Evolutionary conservation across 1,284 basidiomycete species (phyloP), one percentile per base, ranked within the genome.

Genomic region (Limonomyces culmigenus): DNA sequence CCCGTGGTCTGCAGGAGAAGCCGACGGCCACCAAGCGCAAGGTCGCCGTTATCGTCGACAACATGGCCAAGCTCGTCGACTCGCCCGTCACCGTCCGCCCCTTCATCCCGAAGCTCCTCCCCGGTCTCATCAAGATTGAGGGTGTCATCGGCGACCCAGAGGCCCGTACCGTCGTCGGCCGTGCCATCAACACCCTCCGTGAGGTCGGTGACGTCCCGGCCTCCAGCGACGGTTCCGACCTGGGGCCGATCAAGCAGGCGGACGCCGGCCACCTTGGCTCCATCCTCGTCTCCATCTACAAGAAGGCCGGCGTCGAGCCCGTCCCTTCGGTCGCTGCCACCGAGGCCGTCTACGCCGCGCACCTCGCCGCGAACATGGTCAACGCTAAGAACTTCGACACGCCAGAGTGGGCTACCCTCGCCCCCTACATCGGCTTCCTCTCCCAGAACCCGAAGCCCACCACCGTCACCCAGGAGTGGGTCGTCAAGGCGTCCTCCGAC

Each of bases 21-120:
- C 72, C 85, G 43, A 96, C 91, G 43, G 79, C 91, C 43, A 93
- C 79, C 48, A 92, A 93, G 71, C 88, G 92, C 49, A 95, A 91
- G 68, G 88, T 95, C 50, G 88, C 87, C 51, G 89, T 95, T 52
- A 95, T 96, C 50, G 70, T 86, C 52, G 92, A 96, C 70, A 96
- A 96, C 77, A 96, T 96, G 91, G 62, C 91, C 56, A 96, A 95
- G 70, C 79, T 96, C 52, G 92, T 96, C 58, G 91, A 95, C 66
- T 93, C 88, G 37, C 73, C 85, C 46, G 66, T 87, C 62, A 93
- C 88, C 39, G 89, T 96, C 59, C 81, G 92, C 49, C 92, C 91
- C 44, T 96, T 96, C 81, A 58, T 96, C 47, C 89, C 89, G 52
- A 89, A 88, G 62, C 78, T 96, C 38, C 75, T 96, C 45, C 92